Evolutionary conservation across 2,329 filamentous ascomycete species (phyloP).

Genomic region (Monilinia aucupariae): DNA sequence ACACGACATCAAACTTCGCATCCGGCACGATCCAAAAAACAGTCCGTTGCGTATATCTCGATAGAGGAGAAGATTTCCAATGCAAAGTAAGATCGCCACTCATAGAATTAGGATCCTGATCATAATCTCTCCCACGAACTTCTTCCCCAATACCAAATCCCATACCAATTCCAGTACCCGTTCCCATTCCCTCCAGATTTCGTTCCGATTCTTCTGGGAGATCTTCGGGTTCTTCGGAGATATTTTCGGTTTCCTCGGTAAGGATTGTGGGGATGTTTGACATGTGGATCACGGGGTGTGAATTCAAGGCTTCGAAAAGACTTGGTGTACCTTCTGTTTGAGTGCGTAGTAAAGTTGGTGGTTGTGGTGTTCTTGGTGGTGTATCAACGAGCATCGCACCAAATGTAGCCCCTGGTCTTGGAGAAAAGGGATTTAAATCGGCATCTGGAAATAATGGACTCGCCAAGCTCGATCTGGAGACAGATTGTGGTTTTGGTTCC

Average conservation of each 20-base stretch:
- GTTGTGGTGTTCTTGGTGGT: background rate
- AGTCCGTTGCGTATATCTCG: conserved; percentile 12
- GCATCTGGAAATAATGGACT: conserved; percentile 7
- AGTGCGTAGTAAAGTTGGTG: background rate
- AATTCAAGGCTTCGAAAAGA: conserved; percentile 10
- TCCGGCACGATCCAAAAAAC: conserved; percentile 14
- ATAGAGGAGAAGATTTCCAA: conserved; percentile 4
- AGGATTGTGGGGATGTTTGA: background rate
- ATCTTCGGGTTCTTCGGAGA: background rate
- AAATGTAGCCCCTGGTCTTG: conserved; percentile 9
- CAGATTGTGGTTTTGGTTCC: background rate
- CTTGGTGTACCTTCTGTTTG: background rate
- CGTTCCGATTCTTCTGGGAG: background rate
- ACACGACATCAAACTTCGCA: conserved; percentile 9
- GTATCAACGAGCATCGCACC: conserved; percentile 7
- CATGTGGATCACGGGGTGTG: conserved; percentile 3
- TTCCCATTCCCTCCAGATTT: conserved; percentile 8
- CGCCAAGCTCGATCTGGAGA: background rate
- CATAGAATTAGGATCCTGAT: background rate
- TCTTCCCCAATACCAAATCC: conserved; percentile 9
- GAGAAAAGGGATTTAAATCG: conserved; percentile 6
- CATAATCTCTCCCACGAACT: background rate
- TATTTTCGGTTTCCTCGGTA: background rate
- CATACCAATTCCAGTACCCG: conserved; percentile 7
- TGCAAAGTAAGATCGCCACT: conserved; percentile 3